Evolutionary conservation across 176 grass and related monocot genomes (phyloP), one percentile per base, ranked within the genome.

Genomic region (Otatea glauca): DNA sequence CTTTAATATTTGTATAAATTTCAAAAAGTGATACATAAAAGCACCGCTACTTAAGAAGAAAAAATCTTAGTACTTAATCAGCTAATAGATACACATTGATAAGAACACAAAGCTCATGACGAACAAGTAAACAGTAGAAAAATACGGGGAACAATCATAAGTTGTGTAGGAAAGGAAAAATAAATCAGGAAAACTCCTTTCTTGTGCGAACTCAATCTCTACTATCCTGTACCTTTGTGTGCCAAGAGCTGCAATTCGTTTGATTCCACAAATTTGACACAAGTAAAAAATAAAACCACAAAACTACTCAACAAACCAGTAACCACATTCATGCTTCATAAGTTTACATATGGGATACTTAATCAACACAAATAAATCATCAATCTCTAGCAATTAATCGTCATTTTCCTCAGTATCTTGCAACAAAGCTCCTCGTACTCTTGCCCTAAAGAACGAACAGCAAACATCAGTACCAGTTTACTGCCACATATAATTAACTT

Each of bases 361-460:
- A 75, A 51, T 48, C 10, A 68, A 65, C 7, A 15, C 16, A 4
- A 4, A 13, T 20, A 82, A 65, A 70, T 66, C 66, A 41, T 29
- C 58, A 83, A 81, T 73, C 20, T 80, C 54, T 74, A 76, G 65
- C 80, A 88, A 87, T 79, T 85, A 42, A 38, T 93, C 87, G 62
- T 63, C 89, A 56, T 88, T 50, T 16, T 95, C 90, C 29, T 83
- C 75, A 37, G 70, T 81, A 89, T 86, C 85, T 84, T 96, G 91
- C 82, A 96, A 89, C 45, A 91, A 78, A 89, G 88, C 93, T 70
- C 96, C 93, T 89, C 93, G 91, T 55, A 43, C 81, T 72, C 89
- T 91, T 65, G 91, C 85, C 86, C 91, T 95, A 72, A 76, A 74
- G 34, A 21, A 80, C 81, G 9, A 74, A 54, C 1, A 80, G 8